These are phyloP conservation scores for Candida pseudoglaebosa DNA, from an alignment of 805 yeast genomes.

Conservation along the genomic window DNA sequence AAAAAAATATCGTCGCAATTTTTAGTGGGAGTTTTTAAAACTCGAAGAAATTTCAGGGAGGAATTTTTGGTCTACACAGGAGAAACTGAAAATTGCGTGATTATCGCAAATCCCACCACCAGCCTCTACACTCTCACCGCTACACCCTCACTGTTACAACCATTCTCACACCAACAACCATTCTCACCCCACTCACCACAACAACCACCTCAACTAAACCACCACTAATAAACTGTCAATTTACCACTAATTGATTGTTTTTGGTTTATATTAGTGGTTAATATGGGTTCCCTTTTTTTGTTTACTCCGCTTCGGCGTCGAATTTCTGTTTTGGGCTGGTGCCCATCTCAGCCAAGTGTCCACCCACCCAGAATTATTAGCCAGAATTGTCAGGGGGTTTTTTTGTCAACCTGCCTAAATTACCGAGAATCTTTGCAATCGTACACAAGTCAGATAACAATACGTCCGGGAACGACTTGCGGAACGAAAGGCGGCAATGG, in stretches of 20 bases:
- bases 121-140: too few species aligned
- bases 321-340: background rate
- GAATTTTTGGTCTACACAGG: background rate
- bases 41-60: slow-evolving; percentile 1
- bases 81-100: background rate
- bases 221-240: background rate
- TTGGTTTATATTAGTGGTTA: too few species aligned
- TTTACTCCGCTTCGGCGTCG: background rate
- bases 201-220: too few species aligned
- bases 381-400: too few species aligned
- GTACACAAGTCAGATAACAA: too few species aligned
- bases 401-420: background rate
- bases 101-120: background rate
- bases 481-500: too few species aligned
- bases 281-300: too few species aligned
- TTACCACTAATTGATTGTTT: too few species aligned
- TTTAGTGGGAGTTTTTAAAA: background rate
- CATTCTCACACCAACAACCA: slow-evolving; percentile 1
- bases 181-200: background rate
- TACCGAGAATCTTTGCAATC: background rate
- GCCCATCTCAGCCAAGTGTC: too few species aligned
- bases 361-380: too few species aligned
- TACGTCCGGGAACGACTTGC: too few species aligned
- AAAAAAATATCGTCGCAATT: background rate
- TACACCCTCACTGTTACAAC: too few species aligned